Evolutionary conservation across 1,139 yeast species (phyloP), one percentile per base, ranked within the genome.

Genomic region (Blastobotrys ciferrii): DNA sequence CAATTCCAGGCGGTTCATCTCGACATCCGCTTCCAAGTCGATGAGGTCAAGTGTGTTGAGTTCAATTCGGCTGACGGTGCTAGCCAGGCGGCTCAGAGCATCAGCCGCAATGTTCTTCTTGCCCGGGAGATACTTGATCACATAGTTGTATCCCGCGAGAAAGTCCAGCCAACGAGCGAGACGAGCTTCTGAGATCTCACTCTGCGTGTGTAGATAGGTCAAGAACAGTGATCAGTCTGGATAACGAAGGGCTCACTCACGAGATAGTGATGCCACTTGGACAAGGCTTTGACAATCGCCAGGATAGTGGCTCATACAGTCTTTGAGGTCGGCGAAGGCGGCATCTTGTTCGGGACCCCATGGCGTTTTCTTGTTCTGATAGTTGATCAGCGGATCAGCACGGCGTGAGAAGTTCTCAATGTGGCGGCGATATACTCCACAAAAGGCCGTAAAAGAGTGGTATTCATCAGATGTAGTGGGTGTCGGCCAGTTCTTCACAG

Each of bases 231-330:
- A 19, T 47, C 49, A 2, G 49, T 43, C 14, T 23, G 4, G 30
- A 43, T 12, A 3, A 13, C 28, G 43, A 47, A 46, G 17, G 31
- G 33, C 4, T 15, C 15, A 18, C 31, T 38, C 2, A 25, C 18
- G 7, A 43, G 28, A 12, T 30, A 25, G 15, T 38, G 49, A 2
- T 43, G 17, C 50, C 45, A 46, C 6, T 31, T 32, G 15, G 38
- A 12, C 5, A 46, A 28, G 3, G 52, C 50, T 13, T 39, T 23
- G 5, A 46, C 32, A 14, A 46, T 32, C 11, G 52, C 52, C 28
- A 23, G 28, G 28, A 23, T 23, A 23, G 28, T 23, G 28, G 28
- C 28, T 23, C 28, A 23, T 5, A 23, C 28, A 23, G 5, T 23
- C 28, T 9, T 23, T 23, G 28, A 23, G 28, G 9, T 23, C 28